A percentile compares a stretch with the other conserved stretches of the same genome.
Evolutionary conservation across 192 early-diverging fungal species (phyloP).

Genomic region (Dispira simplex): DNA sequence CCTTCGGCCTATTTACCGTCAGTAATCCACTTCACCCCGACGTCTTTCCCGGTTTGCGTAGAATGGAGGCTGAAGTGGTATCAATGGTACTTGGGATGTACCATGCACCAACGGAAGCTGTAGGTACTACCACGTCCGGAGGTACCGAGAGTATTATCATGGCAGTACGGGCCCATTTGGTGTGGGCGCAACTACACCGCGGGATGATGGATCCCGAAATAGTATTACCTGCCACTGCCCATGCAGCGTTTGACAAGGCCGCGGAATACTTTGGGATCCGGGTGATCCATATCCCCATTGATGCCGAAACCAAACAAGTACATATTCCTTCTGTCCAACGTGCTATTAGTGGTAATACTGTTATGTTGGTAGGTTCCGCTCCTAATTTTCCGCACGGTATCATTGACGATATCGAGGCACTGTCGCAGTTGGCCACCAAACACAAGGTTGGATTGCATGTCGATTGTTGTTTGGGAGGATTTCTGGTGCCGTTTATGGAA

Average conservation of each 20-base stretch:
- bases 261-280: slow-evolving; percentile 84
- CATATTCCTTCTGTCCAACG: slow-evolving; percentile 56
- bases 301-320: slow-evolving; percentile 56
- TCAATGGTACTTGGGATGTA: slow-evolving; percentile 83
- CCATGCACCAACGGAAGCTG: slow-evolving; percentile 52
- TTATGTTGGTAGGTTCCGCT: slow-evolving; percentile 83
- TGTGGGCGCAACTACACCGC: slow-evolving; percentile 58
- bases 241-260: slow-evolving; percentile 94
- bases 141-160: slow-evolving; percentile 92
- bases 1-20: slow-evolving; percentile 67
- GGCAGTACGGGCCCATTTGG: slow-evolving; percentile 87
- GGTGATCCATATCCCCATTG: slow-evolving; percentile 68
- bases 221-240: slow-evolving; percentile 81
- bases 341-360: slow-evolving; percentile 83
- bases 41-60: slow-evolving; percentile 85
- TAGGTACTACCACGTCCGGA: slow-evolving; percentile 83
- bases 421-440: slow-evolving; percentile 63
- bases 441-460: slow-evolving; percentile 81
- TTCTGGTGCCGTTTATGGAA: slow-evolving; percentile 86
- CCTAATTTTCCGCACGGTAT: slow-evolving; percentile 90
- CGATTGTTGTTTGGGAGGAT: slow-evolving; percentile 92
- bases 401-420: slow-evolving; percentile 71
- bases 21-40: slow-evolving; percentile 91
- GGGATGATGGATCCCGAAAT: slow-evolving; percentile 86
- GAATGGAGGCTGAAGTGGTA: slow-evolving; percentile 91